A percentile compares a stretch with the other conserved stretches of the same genome.
phyloP scores from a whole-genome alignment of 2,329 filamentous ascomycete species.

The Eutypa lata region DNA sequence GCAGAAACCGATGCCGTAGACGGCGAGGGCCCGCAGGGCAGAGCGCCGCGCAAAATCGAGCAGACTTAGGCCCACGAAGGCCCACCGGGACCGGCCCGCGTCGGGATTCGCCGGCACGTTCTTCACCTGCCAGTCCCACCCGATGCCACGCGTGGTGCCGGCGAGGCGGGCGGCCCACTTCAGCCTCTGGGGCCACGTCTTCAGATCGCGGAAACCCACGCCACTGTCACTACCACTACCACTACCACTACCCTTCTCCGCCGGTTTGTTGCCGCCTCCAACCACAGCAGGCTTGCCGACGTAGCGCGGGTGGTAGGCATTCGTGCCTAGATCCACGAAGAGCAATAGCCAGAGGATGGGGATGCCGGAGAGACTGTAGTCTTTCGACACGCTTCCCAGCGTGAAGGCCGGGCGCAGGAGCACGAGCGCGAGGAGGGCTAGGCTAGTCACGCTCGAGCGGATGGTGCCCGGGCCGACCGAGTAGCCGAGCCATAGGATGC shows the following conservation, averaged over 20 bases:
- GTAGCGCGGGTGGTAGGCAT: constrained; percentile 3
- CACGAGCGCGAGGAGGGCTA: neutral
- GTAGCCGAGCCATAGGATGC: constrained; percentile 1
- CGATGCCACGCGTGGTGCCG: constrained; percentile 8
- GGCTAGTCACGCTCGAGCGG: neutral
- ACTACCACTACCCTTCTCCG: neutral
- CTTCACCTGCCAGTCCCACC: constrained; percentile 16
- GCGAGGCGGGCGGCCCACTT: constrained; percentile 6
- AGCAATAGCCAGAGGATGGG: constrained; percentile 1
- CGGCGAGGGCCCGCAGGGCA: constrained; percentile 4
- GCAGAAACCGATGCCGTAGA: constrained; percentile 10
- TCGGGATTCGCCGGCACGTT: constrained; percentile 7
- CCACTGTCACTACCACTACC: neutral
- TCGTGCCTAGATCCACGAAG: constrained; percentile 4
- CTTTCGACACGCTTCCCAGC: constrained; percentile 3
- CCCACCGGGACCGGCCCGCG: neutral
- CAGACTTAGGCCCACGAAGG: constrained; percentile 2
- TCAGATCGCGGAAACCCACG: constrained; percentile 2
- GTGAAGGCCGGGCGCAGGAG: constrained; percentile 8
- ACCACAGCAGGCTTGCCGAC: constrained; percentile 1
- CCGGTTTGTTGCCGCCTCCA: neutral
- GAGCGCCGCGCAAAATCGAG: constrained; percentile 1
- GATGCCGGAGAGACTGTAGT: constrained; percentile 3
- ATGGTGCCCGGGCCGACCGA: constrained; percentile 2
- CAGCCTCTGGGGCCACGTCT: constrained; percentile 7